Evolutionary conservation across 257 asterid species (phyloP).

Genomic region (Solanum lignicaule): DNA sequence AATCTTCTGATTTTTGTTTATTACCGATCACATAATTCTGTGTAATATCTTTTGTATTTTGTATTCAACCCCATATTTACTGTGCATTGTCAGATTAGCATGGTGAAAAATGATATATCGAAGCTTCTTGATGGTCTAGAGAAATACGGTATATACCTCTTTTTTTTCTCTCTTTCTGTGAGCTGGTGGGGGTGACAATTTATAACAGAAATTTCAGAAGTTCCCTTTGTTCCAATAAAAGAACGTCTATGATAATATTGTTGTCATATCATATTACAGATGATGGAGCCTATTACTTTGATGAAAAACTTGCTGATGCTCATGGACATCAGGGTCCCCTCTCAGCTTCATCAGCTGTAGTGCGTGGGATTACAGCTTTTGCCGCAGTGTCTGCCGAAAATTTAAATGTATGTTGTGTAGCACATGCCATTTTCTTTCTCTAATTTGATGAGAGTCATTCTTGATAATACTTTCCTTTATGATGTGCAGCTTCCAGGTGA

Average conservation of each 20-base stretch:
- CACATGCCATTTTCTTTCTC: not conserved
- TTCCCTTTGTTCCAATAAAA: not conserved
- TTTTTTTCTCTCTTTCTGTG: not conserved
- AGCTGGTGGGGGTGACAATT: not conserved
- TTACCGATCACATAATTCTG: not conserved
- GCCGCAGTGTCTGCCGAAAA: constrained; percentile 52
- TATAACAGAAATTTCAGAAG: not conserved
- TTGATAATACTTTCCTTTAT: constrained; percentile 2
- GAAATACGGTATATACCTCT: constrained; percentile 53
- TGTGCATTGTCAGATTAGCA: constrained; percentile 43
- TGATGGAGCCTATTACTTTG: constrained; percentile 86
- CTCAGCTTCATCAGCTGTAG: constrained; percentile 75
- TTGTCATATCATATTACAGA: constrained; percentile 30
- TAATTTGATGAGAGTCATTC: not conserved
- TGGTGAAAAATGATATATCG: constrained; percentile 52
- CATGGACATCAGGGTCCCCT: constrained; percentile 70
- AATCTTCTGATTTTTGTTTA: not conserved
- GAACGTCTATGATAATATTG: not conserved
- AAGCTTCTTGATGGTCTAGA: constrained; percentile 86
- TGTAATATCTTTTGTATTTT: not conserved
- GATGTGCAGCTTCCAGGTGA: constrained; percentile 83
- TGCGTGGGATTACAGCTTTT: constrained; percentile 74
- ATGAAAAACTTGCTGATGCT: constrained; percentile 75
- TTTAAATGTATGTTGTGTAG: constrained; percentile 40
- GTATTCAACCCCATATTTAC: not conserved